Evolutionary conservation across 2,329 filamentous ascomycete species (phyloP).

Genomic region (Clonostachys byssicola): DNA sequence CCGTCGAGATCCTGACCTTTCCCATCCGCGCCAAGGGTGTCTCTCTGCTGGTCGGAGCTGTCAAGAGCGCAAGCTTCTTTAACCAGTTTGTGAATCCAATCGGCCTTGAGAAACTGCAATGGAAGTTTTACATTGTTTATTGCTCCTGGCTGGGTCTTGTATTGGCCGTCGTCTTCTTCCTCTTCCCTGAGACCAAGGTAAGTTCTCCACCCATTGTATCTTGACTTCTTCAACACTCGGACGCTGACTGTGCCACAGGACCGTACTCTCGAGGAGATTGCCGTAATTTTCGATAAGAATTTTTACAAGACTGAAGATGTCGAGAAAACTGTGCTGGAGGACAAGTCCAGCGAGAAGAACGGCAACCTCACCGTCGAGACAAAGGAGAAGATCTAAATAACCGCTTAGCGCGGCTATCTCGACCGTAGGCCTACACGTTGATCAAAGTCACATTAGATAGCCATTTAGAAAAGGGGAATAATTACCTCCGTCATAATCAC

Average conservation of each 20-base stretch:
- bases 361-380: too few relatives aligned
- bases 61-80: conserved; percentile 8
- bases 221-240: not conserved
- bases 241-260: not conserved
- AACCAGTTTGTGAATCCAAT: conserved; percentile 15
- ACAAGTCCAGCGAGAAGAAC: not conserved
- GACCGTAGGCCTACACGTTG: too few relatives aligned
- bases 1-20: conserved; percentile 20
- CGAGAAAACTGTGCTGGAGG: not conserved
- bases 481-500: too few relatives aligned
- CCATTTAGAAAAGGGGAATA: too few relatives aligned
- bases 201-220: not conserved
- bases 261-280: not conserved
- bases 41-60: too few relatives aligned
- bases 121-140: conserved; percentile 12
- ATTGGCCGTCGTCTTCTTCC: conserved; percentile 61
- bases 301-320: not conserved
- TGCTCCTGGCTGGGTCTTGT: conserved; percentile 18
- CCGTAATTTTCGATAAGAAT: not conserved
- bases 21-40: conserved; percentile 8
- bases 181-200: conserved; percentile 65
- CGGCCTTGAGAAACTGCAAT: conserved; percentile 7
- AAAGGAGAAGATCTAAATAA: too few relatives aligned
- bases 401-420: too few relatives aligned
- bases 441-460: too few relatives aligned